Conservation (phyloP, 1,284 basidiomycete genomes). For the Leccinum subrobustum region DNA sequence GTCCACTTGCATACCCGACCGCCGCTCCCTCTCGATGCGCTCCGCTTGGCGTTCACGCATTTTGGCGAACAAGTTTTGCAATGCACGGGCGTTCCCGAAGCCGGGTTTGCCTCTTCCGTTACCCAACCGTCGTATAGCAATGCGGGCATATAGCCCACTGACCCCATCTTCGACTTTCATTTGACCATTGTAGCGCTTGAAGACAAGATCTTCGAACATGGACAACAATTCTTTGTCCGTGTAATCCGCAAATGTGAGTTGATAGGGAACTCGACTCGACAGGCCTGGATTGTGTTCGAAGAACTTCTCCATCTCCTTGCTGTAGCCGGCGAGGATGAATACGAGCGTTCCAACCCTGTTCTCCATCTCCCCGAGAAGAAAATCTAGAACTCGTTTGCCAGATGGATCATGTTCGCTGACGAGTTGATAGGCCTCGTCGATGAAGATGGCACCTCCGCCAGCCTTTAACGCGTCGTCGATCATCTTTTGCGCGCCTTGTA, state of each 20-base stretch:
- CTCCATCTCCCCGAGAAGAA: conserved; percentile 67
- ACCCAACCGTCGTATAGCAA: conserved; percentile 51
- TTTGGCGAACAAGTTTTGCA: conserved; percentile 47
- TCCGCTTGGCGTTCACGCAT: conserved; percentile 46
- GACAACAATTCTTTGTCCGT: conserved; percentile 49
- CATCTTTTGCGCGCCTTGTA: conserved; percentile 47
- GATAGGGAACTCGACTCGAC: conserved; percentile 59
- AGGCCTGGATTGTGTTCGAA: conserved; percentile 73
- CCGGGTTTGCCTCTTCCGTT: conserved; percentile 50
- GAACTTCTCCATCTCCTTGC: conserved; percentile 70
- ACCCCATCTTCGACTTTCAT: conserved; percentile 58
- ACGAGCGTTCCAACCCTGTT: conserved; percentile 62
- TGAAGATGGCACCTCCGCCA: conserved; percentile 63
- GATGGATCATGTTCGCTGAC: conserved; percentile 26
- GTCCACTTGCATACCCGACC: too few species aligned
- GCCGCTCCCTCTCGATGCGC: conserved; percentile 8
- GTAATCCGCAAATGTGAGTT: conserved; percentile 62
- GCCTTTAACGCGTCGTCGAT: conserved; percentile 46
- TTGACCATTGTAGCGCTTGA: conserved; percentile 44
- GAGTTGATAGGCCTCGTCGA: conserved; percentile 71
- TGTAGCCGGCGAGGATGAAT: conserved; percentile 69
- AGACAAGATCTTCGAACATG: conserved; percentile 51
- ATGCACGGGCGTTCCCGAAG: conserved; percentile 64
- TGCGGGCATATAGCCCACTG: conserved; percentile 53
- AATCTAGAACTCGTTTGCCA: conserved; percentile 54